phyloP scores from a whole-genome alignment of 2,329 filamentous ascomycete species.

The Apiospora malaysiana region DNA sequence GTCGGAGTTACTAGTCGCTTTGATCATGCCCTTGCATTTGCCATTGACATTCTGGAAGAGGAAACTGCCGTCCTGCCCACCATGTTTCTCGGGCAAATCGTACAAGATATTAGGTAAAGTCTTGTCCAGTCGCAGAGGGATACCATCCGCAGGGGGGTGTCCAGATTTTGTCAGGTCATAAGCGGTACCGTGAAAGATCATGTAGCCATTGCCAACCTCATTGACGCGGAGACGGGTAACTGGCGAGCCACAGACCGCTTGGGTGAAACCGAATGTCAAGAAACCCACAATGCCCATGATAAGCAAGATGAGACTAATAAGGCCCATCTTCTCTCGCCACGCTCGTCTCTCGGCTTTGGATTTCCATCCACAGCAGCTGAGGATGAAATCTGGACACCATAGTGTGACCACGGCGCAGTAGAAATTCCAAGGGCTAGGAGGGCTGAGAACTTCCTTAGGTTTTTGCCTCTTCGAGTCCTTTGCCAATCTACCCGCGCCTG shows the following conservation, averaged over 20 bases:
- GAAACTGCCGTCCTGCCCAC: conserved; percentile 93
- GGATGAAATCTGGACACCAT: conserved; percentile 86
- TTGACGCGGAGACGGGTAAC: conserved; percentile 80
- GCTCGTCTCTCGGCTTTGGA: conserved; percentile 87
- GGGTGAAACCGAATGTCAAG: conserved; percentile 94
- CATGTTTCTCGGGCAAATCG: conserved; percentile 80
- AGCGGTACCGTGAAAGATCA: conserved; percentile 95
- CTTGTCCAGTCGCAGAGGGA: conserved; percentile 60
- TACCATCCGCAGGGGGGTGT: conserved; percentile 82
- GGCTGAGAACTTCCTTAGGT: conserved; percentile 69
- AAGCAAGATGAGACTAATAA: conserved; percentile 89
- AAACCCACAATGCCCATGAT: conserved; percentile 93
- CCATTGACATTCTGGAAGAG: conserved; percentile 99
- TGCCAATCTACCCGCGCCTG: conserved; percentile 66
- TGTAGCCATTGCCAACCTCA: conserved; percentile 79
- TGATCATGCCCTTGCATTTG: conserved; percentile 91
- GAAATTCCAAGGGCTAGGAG: conserved; percentile 90
- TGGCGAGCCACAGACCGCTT: conserved; percentile 79
- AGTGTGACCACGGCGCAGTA: conserved; percentile 96
- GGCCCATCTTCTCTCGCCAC: conserved; percentile 97
- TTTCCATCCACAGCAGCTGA: conserved; percentile 85
- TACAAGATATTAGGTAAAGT: conserved; percentile 79
- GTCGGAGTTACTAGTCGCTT: conserved; percentile 69
- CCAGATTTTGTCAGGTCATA: conserved; percentile 80
- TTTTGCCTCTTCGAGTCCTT: conserved; percentile 58